A percentile compares a stretch with the other conserved stretches of the same genome.
Evolutionary conservation across 768 basidiomycete genomes (phyloP).

Genomic region (Agrocybe pediades): DNA sequence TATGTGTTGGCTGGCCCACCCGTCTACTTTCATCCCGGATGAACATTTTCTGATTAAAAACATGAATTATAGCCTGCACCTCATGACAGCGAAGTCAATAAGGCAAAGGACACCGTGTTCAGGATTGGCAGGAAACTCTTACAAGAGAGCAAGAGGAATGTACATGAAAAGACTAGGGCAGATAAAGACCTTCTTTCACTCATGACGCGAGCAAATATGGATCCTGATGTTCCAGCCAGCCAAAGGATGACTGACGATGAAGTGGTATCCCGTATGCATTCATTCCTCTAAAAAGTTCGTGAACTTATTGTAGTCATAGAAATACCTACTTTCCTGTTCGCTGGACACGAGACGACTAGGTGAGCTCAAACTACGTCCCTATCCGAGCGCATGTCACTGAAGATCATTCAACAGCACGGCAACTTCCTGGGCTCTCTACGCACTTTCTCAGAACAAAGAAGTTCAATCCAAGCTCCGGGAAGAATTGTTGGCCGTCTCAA

Average conservation of each 20-base stretch:
- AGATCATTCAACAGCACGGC: constrained; percentile 32
- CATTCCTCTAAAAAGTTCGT: background rate
- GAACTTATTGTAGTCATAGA: constrained; percentile 31
- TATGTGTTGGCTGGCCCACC: constrained; percentile 9
- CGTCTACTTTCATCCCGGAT: background rate
- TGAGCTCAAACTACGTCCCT: constrained; percentile 12
- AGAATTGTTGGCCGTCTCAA: constrained; percentile 51
- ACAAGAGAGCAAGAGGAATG: constrained; percentile 39
- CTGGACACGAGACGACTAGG: constrained; percentile 58
- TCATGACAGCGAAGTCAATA: constrained; percentile 23
- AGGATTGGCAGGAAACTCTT: constrained; percentile 50
- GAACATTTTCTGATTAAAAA: background rate
- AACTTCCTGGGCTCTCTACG: constrained; percentile 60
- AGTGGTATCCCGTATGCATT: constrained; percentile 46
- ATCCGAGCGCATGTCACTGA: background rate
- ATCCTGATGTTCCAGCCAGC: constrained; percentile 49
- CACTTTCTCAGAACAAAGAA: constrained; percentile 47
- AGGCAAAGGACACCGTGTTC: constrained; percentile 38
- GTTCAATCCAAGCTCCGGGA: constrained; percentile 57
- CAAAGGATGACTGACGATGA: constrained; percentile 60
- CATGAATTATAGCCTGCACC: constrained; percentile 28
- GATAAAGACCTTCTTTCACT: constrained; percentile 57
- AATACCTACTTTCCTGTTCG: constrained; percentile 55
- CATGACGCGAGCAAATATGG: constrained; percentile 61
- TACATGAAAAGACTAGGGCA: constrained; percentile 18